Evolutionary conservation across 2,329 filamentous ascomycete genomes (phyloP), one percentile per base, ranked within the genome.

Genomic region (Fusarium tjaetaba): DNA sequence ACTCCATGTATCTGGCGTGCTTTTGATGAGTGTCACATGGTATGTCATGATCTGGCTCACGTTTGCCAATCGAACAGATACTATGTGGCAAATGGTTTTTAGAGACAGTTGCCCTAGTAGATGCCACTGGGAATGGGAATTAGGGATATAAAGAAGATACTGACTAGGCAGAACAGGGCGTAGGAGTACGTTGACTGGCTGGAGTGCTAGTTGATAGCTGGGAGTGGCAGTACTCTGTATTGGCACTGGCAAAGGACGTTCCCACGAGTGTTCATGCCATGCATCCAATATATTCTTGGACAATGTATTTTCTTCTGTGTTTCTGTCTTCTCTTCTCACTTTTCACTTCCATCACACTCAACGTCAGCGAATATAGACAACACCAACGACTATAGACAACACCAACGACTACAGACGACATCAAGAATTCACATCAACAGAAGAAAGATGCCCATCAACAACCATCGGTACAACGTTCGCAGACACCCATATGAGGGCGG

Each of bases 41-140:
- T 28, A 22, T 3, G 4, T 11, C 8, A 46, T 28, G 24, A 46
- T 28, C 24, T 28, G 18, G 24, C 43, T 46, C 43, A 46, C 15
- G 18, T 28, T 46, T 28, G 8, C 24, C 0, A 46, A 46, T 28
- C 8, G 7, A 7, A 26, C 2, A 46, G 2, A 15, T 28, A 7
- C 2, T 1, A 26, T 46, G 24, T 2, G 9, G 13, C 7, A 11
- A 15, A 28, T 28, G 3, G 2, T 28, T 16, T 28, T 4, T 22
- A 22, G 26, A 46, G 18, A 46, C 26, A 46, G 18, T 15, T 28
- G 13, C 0, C 4, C 26, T 28, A 15, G 26, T 20, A 46, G 18
- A 22, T 46, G 4, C 18, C 18, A 28, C 26, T 46, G 18, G 8
- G 18, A 46, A 28, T 28, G 18, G 13, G 26, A 46, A 11, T 15